Evolutionary conservation across 2,329 filamentous ascomycete genomes (phyloP), one percentile per base, ranked within the genome.

Genomic region (Cylindrodendrum hubeiense): DNA sequence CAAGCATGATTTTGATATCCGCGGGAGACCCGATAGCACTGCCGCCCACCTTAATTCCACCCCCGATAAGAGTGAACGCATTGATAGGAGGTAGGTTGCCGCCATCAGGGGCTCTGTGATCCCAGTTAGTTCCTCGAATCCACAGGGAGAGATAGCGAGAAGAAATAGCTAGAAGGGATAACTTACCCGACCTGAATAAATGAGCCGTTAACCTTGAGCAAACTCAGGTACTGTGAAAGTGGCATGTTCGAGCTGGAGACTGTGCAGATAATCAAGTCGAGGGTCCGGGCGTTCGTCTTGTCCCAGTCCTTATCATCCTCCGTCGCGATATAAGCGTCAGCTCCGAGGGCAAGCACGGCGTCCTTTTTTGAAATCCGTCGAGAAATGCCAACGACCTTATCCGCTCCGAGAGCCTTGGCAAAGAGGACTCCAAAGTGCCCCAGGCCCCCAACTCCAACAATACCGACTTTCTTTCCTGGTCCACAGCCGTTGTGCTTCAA

Each of bases 231-330:
- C 1, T 65, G 51, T 0, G 51, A 24, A 1, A 70, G 49, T 0
- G 69, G 70, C 64, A 74, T 71, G 67, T 75, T 10, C 1, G 46
- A 9, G 13, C 37, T 59, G 3, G 61, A 64, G 4, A 91, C 90
- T 3, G 89, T 90, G 81, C 89, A 92, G 79, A 94, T 78, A 74
- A 94, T 91, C 54, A 94, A 83, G 79, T 94, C 91, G 67, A 94
- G 91, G 0, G 85, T 87, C 76, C 86, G 83, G 65, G 77, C 72
- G 69, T 89, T 83, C 39, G 80, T 80, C 68, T 79, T 79, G 51
- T 83, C 83, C 87, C 87, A 90, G 68, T 82, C 81, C 8, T 67
- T 63, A 54, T 84, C 80, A 63, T 88, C 85, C n/a, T 78, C 76
- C 0, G 87, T 88, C 0, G 86, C 87, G 46, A 90, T 79, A 75